Percentiles rank a stretch among this genome's conserved stretches.
phyloP scores from a whole-genome alignment of 2,329 filamentous ascomycete genomes.

The Neurospora crassa region DNA sequence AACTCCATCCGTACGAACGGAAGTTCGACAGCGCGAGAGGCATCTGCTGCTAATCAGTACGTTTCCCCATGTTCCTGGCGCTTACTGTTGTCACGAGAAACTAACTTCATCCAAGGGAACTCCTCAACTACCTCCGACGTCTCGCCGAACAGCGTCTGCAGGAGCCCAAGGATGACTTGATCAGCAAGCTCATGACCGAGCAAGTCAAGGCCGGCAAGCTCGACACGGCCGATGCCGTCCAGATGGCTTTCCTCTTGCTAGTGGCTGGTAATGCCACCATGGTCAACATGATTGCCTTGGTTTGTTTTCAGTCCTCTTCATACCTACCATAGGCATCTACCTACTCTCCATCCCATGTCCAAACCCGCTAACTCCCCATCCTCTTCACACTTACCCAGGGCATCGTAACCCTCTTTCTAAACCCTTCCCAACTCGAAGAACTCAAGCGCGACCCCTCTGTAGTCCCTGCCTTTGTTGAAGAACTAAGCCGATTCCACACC shows the following conservation, averaged over 20 bases:
- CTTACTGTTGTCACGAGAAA: no score
- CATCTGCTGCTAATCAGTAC: slow-evolving; percentile 33
- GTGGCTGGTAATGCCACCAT: slow-evolving; percentile 43
- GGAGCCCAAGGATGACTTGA: slow-evolving; percentile 34
- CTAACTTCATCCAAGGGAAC: slow-evolving; percentile 21
- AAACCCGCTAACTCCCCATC: neutral
- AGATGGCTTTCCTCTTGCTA: slow-evolving; percentile 39
- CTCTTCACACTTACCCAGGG: slow-evolving; percentile 22
- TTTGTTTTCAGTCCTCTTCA: slow-evolving; percentile 11
- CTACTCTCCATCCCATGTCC: neutral
- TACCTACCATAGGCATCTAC: no score
- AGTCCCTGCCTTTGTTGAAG: slow-evolving; percentile 32
- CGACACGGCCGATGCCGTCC: slow-evolving; percentile 31
- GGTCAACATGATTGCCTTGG: slow-evolving; percentile 40
- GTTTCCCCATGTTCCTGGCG: neutral
- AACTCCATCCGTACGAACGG: slow-evolving; percentile 37
- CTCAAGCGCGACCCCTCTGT: slow-evolving; percentile 29
- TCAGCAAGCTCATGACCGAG: slow-evolving; percentile 33
- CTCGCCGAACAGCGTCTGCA: slow-evolving; percentile 31
- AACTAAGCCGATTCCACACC: slow-evolving; percentile 39
- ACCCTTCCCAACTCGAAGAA: slow-evolving; percentile 32
- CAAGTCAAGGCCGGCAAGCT: slow-evolving; percentile 30
- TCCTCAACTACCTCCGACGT: slow-evolving; percentile 33
- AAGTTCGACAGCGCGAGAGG: slow-evolving; percentile 35
- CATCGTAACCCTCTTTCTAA: slow-evolving; percentile 32